Conservation (phyloP, 2,329 filamentous ascomycete genomes). For the Eutypa lata region DNA sequence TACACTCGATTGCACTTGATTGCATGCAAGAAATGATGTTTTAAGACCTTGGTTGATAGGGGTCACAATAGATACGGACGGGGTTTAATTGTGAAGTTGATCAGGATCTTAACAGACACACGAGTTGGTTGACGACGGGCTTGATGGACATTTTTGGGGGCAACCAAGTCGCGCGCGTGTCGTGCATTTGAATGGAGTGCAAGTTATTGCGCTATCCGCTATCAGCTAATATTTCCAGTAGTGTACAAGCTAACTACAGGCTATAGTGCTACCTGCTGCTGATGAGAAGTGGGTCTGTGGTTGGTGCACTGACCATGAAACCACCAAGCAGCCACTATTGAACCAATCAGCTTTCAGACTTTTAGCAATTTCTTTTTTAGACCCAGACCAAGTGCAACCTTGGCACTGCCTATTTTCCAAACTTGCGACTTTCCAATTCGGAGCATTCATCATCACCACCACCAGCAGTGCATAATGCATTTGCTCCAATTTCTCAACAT, state of each 20-base stretch:
- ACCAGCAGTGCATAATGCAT: no score
- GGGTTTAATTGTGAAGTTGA: no score
- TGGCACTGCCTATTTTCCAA: constrained; percentile 21
- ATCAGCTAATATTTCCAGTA: no score
- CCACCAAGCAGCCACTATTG: neutral
- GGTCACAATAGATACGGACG: no score
- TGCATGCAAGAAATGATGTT: no score
- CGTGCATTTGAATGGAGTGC: neutral
- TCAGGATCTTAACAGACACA: neutral
- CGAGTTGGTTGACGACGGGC: neutral
- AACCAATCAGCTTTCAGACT: neutral
- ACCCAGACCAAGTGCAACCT: neutral
- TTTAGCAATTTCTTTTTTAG: neutral
- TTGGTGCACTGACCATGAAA: neutral
- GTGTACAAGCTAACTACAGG: no score
- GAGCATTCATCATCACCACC: neutral
- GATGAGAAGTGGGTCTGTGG: neutral
- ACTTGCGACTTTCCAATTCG: neutral
- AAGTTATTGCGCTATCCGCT: neutral
- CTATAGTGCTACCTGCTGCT: no score
- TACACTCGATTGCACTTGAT: no score
- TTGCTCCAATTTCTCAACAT: constrained; percentile 24
- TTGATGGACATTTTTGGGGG: neutral
- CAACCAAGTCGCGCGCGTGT: neutral
- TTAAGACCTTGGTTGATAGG: no score